Conservation (phyloP, 2,329 filamentous ascomycete species). For the Rhynchosporium secalis region DNA sequence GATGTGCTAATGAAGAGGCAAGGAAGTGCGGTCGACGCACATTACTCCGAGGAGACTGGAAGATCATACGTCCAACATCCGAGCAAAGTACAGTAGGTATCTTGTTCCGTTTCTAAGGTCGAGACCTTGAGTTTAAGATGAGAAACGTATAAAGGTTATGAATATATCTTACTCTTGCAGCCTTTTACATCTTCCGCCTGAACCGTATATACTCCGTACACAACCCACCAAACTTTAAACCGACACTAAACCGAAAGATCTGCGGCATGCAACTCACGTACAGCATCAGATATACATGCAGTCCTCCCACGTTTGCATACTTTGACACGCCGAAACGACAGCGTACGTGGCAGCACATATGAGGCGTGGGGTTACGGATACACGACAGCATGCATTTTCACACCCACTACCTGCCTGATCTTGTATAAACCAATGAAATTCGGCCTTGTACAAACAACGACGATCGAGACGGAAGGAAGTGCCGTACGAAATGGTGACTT, state of each 20-base stretch:
- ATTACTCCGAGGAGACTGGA: too few relatives aligned
- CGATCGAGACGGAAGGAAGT: background rate
- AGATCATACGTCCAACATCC: too few relatives aligned
- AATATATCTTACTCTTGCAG: background rate
- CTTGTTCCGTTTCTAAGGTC: too few relatives aligned
- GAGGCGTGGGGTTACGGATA: constrained; percentile 6
- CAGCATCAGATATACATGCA: background rate
- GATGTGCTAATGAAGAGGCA: too few relatives aligned
- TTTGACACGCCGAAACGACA: background rate
- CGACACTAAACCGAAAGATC: background rate
- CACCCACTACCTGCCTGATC: background rate
- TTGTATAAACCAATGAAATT: background rate
- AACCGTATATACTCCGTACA: background rate
- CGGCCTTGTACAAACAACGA: background rate
- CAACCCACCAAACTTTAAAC: background rate
- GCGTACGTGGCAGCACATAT: constrained; percentile 11
- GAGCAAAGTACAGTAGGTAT: too few relatives aligned
- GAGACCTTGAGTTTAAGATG: too few relatives aligned
- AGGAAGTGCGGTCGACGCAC: too few relatives aligned
- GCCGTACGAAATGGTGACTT: background rate
- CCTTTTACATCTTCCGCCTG: background rate
- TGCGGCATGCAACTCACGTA: background rate
- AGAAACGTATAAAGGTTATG: background rate
- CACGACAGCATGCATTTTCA: background rate
- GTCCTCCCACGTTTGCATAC: background rate